Conservation (phyloP, 495 filamentous ascomycete genomes). For the Podospora pseudopauciseta region DNA sequence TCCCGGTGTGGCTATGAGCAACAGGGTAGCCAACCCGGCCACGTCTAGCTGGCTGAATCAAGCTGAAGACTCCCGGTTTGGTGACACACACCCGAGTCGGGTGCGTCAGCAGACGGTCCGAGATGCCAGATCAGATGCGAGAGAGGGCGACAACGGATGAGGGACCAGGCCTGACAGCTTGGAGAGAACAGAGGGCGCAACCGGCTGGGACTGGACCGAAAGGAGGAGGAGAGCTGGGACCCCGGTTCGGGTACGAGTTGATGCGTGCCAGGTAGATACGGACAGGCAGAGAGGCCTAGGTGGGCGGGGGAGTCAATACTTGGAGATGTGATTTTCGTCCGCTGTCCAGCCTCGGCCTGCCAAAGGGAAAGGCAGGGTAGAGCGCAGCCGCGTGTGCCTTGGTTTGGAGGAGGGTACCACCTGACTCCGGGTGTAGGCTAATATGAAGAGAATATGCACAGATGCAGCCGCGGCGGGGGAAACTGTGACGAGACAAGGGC, state of each 20-base stretch:
- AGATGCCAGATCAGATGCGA: not conserved
- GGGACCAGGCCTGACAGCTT: not conserved
- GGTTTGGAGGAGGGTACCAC: not conserved
- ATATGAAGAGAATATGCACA: conserved; percentile 14
- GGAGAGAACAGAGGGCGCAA: not conserved
- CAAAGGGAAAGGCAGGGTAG: not conserved
- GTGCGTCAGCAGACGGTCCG: not conserved
- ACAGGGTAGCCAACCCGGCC: not conserved
- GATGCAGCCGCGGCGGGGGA: not conserved
- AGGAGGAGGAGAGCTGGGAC: not conserved
- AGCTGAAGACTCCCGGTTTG: not conserved
- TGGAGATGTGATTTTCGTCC: not conserved
- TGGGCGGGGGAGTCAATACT: not conserved
- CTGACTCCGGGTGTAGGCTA: conserved; percentile 10
- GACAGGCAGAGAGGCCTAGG: not conserved
- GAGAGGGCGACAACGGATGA: not conserved
- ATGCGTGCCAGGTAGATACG: not conserved
- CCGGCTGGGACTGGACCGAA: not conserved
- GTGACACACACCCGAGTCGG: not conserved
- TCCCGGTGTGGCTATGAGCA: not conserved
- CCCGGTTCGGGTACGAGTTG: not conserved
- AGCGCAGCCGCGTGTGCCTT: not conserved
- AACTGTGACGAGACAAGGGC: not conserved
- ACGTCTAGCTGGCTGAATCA: not conserved
- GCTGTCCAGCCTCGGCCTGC: not conserved